Percentiles rank a stretch among this genome's conserved stretches.
These are phyloP conservation scores for Neonectria ditissima DNA, from an alignment of 2,329 filamentous ascomycete genomes.

Conservation along the genomic window DNA sequence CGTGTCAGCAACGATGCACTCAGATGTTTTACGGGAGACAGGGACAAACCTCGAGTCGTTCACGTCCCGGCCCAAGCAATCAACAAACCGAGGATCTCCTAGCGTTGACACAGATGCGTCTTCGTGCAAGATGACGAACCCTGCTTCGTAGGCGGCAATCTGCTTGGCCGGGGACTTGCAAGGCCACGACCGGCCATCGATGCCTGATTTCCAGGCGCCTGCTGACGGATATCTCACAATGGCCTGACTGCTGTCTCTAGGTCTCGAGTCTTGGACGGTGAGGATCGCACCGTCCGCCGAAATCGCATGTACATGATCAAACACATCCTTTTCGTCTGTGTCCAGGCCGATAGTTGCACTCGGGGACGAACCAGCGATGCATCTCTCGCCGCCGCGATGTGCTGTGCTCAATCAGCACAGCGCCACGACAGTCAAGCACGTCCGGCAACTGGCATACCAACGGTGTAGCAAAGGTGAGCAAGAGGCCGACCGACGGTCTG, in stretches of 20 bases:
- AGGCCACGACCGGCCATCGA: conserved; percentile 35
- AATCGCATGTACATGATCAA: conserved; percentile 28
- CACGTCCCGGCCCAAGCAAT: conserved; percentile 66
- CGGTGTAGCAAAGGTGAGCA: conserved; percentile 58
- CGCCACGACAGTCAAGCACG: too few species aligned
- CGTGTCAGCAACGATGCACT: conserved; percentile 21
- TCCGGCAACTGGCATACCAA: conserved; percentile 51
- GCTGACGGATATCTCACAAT: conserved; percentile 41
- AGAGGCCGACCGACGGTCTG: conserved; percentile 50
- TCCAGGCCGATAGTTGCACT: conserved; percentile 4
- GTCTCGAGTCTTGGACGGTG: background rate
- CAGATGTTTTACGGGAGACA: background rate
- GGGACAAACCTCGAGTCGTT: conserved; percentile 51
- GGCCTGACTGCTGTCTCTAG: conserved; percentile 10
- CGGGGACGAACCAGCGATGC: conserved; percentile 35
- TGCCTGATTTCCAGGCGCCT: conserved; percentile 29
- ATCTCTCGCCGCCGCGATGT: conserved; percentile 31
- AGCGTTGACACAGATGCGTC: conserved; percentile 62
- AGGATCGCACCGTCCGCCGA: conserved; percentile 35
- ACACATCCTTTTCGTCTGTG: background rate
- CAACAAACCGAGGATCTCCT: conserved; percentile 69
- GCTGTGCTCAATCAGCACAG: conserved; percentile 32
- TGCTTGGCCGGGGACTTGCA: conserved; percentile 50
- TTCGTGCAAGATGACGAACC: conserved; percentile 60
- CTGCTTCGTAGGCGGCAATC: conserved; percentile 60